phyloP scores from a whole-genome alignment of 2,329 filamentous ascomycete species.

The Paraphoma chrysanthemicola region DNA sequence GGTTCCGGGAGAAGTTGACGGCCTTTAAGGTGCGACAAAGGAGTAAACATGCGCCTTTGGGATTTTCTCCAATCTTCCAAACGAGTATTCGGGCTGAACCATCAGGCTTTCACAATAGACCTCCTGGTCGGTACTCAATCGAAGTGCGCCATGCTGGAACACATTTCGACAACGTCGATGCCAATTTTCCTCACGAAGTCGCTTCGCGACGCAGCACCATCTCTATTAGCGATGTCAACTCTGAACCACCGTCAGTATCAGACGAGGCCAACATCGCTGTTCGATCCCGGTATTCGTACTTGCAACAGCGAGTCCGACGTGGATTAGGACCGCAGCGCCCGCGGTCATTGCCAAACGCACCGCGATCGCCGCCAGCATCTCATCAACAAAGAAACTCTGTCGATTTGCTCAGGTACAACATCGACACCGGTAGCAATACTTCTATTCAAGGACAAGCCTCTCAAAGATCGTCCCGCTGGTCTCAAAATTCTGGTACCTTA shows the following conservation, averaged over 20 bases:
- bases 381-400: not conserved
- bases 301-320: not conserved
- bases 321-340: not conserved
- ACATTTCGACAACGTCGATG: not conserved
- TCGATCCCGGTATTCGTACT: not conserved
- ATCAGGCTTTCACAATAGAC: not conserved
- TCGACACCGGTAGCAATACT: not conserved
- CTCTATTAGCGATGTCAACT: not conserved
- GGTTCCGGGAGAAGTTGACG: not conserved
- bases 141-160: not conserved
- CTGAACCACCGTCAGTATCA: not conserved
- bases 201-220: not conserved
- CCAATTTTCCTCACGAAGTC: not conserved
- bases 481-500: not conserved
- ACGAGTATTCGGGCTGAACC: not conserved
- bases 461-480: not conserved
- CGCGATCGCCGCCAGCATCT: not conserved
- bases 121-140: not conserved
- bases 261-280: not conserved
- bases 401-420: not conserved
- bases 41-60: not conserved
- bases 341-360: not conserved
- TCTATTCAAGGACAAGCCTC: not conserved
- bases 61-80: not conserved
- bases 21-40: too few species aligned